Percentiles rank a stretch among this genome's conserved stretches.
These are phyloP conservation scores for Cyathus striatus DNA, from an alignment of 768 basidiomycete species.

Conservation along the genomic window DNA sequence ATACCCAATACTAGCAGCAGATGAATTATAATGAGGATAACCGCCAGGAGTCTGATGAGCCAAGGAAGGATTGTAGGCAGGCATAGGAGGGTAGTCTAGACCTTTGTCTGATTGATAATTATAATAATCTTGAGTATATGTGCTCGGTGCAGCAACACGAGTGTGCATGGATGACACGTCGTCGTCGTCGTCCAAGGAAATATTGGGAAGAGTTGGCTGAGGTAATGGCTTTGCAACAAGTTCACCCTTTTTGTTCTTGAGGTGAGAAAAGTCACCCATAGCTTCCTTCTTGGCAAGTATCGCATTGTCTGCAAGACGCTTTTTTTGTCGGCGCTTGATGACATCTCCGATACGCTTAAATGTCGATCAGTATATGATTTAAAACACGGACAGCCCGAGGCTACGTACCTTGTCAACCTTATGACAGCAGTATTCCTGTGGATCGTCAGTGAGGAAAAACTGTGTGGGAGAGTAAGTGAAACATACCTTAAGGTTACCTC, in stretches of 20 bases:
- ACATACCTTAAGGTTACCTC: constrained; percentile 89
- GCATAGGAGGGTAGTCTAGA: constrained; percentile 66
- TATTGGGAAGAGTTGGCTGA: constrained; percentile 91
- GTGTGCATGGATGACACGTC: constrained; percentile 54
- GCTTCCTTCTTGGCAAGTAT: constrained; percentile 89
- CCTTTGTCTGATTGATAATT: constrained; percentile 52
- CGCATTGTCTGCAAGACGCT: constrained; percentile 76
- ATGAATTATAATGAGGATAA: constrained; percentile 54
- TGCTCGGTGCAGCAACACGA: constrained; percentile 46
- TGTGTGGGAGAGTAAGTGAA: background rate
- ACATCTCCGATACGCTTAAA: constrained; percentile 84
- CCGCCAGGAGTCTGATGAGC: constrained; percentile 44
- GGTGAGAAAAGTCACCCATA: constrained; percentile 82
- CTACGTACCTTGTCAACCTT: constrained; percentile 93
- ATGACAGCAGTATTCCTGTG: constrained; percentile 94
- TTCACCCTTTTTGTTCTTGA: constrained; percentile 92
- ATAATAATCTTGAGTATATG: constrained; percentile 51
- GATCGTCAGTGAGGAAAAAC: constrained; percentile 4
- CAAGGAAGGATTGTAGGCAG: constrained; percentile 68
- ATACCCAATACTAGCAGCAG: constrained; percentile 47
- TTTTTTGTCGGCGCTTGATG: constrained; percentile 87
- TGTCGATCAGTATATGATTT: background rate
- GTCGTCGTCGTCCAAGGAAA: constrained; percentile 83
- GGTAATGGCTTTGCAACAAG: constrained; percentile 75
- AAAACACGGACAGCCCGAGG: background rate